Percentiles rank a stretch among this genome's conserved stretches.
phyloP scores from a whole-genome alignment of 2,329 filamentous ascomycete species.

The Ascochyta koolunga region DNA sequence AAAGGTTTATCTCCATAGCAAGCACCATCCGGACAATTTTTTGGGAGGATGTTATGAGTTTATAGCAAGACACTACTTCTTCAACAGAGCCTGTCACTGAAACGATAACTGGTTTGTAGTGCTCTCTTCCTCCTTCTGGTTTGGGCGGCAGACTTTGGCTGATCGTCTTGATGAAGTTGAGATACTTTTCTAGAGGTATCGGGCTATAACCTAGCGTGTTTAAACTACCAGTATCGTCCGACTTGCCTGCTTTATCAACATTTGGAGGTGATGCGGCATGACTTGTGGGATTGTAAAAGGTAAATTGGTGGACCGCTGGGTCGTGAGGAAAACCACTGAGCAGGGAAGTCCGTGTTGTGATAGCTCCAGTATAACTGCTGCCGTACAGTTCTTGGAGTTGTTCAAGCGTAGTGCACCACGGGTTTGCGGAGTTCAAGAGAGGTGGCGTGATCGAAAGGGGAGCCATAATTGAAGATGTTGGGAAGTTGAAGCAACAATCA shows the following conservation, averaged over 20 bases:
- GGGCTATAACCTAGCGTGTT: constrained; percentile 81
- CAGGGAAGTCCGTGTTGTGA: constrained; percentile 75
- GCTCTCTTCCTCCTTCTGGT: background rate
- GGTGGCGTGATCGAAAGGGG: constrained; percentile 65
- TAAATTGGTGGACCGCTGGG: constrained; percentile 64
- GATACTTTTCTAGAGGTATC: constrained; percentile 63
- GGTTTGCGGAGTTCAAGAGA: constrained; percentile 75
- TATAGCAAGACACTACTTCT: constrained; percentile 65
- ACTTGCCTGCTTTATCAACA: constrained; percentile 21
- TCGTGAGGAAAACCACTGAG: constrained; percentile 70
- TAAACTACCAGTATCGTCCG: constrained; percentile 50
- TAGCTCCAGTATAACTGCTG: constrained; percentile 69
- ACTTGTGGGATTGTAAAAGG: constrained; percentile 64
- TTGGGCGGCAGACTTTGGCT: constrained; percentile 44
- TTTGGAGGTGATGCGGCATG: constrained; percentile 35
- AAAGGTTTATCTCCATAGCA: constrained; percentile 78
- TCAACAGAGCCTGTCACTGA: constrained; percentile 70
- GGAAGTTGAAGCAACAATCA: background rate
- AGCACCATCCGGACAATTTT: constrained; percentile 54
- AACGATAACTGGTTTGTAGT: constrained; percentile 67
- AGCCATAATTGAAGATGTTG: constrained; percentile 22
- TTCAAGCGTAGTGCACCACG: constrained; percentile 72
- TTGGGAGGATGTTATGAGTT: constrained; percentile 51
- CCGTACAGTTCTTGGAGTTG: constrained; percentile 68
- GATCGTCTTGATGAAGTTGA: constrained; percentile 59